These are phyloP conservation scores for Camellia lanceoleosa DNA, from an alignment of 148 eudicot genomes.

Conservation along the genomic window DNA sequence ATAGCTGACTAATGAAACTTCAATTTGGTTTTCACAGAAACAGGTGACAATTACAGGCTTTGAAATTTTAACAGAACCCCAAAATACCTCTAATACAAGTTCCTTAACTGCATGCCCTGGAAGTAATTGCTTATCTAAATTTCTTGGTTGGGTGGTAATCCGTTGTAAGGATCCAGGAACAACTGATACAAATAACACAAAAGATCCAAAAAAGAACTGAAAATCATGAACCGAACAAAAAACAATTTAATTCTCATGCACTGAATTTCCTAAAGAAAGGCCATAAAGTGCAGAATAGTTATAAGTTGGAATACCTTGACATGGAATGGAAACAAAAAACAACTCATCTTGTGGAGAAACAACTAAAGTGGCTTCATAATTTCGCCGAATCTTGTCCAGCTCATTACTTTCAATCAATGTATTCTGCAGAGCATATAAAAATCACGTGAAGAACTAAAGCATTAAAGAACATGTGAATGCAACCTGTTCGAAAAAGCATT, in stretches of 20 bases:
- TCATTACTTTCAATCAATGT: conserved; percentile 29
- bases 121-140: conserved; percentile 29
- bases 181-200: conserved; percentile 31
- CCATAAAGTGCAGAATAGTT: not conserved
- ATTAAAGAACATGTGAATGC: not conserved
- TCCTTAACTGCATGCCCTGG: conserved; percentile 54
- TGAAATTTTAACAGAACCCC: not conserved
- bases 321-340: conserved; percentile 35
- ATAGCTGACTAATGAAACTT: not conserved
- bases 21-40: not conserved
- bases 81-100: conserved; percentile 51
- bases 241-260: not conserved
- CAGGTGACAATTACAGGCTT: conserved; percentile 6
- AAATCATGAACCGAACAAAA: conserved; percentile 6
- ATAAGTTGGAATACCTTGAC: conserved; percentile 38
- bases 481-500: not conserved
- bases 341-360: conserved; percentile 32
- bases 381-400: conserved; percentile 55
- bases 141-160: conserved; percentile 24
- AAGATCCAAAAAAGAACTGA: not conserved
- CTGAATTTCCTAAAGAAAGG: not conserved
- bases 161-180: conserved; percentile 43
- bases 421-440: conserved; percentile 33
- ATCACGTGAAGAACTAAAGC: not conserved
- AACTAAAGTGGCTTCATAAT: conserved; percentile 43